phyloP scores from a whole-genome alignment of 257 asterid species.

The Solanum sejunctum region DNA sequence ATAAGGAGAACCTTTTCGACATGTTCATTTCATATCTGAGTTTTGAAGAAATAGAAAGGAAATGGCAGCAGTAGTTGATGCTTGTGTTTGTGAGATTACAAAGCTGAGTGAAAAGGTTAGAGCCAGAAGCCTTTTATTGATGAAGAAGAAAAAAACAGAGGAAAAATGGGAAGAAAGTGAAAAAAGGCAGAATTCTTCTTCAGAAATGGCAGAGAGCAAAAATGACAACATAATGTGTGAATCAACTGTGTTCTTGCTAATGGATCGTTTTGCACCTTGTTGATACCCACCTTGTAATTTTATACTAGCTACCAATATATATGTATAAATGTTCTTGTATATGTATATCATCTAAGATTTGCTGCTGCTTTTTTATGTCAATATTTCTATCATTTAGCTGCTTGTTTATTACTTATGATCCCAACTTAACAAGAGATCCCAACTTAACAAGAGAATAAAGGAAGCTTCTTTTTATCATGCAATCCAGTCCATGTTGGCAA shows the following conservation, averaged over 20 bases:
- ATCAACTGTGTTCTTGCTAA: slow-evolving; percentile 38
- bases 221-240: slow-evolving; percentile 42
- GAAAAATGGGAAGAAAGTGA: slow-evolving; percentile 12
- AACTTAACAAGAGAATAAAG: background rate
- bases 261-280: slow-evolving; percentile 74
- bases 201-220: background rate
- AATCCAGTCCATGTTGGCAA: too few species aligned
- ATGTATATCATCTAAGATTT: background rate
- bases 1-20: background rate
- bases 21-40: background rate
- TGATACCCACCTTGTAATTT: slow-evolving; percentile 1
- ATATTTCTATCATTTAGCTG: too few species aligned
- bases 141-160: slow-evolving; percentile 8
- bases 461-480: too few species aligned
- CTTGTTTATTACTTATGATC: background rate
- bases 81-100: slow-evolving; percentile 38
- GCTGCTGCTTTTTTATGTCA: too few species aligned
- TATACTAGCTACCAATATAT: background rate
- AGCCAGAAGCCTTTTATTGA: slow-evolving; percentile 26
- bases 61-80: slow-evolving; percentile 52
- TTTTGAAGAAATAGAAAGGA: background rate
- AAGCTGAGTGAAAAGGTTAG: slow-evolving; percentile 42
- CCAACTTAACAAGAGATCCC: background rate
- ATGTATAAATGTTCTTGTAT: background rate
- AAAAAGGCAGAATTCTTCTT: slow-evolving; percentile 1